Percentiles rank a stretch among this genome's conserved stretches.
Conservation (phyloP, 164 flowering plant genomes). For the Taxillus chinensis region DNA sequence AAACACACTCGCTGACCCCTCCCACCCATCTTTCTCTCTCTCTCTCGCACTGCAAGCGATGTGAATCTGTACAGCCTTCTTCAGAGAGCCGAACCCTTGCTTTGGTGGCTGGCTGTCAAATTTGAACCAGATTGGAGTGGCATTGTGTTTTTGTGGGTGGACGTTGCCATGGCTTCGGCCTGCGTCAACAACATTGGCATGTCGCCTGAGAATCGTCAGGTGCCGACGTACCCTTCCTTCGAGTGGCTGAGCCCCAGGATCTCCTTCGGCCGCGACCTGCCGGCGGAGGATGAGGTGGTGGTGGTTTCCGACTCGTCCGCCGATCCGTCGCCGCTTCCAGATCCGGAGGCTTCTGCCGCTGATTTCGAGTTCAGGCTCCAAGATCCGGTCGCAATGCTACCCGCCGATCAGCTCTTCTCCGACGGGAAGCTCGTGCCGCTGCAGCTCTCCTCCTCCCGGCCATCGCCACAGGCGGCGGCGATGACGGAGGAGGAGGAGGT, state of each 20-base stretch:
- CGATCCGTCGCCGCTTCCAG: constrained; percentile 12
- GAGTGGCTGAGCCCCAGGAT: constrained; percentile 60
- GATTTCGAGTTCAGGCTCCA: constrained; percentile 88
- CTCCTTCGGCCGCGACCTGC: constrained; percentile 42
- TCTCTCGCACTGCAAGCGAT: too few relatives aligned
- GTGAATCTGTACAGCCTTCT: too few relatives aligned
- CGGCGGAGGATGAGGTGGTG: constrained; percentile 8
- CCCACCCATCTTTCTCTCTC: too few relatives aligned
- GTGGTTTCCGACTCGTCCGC: constrained; percentile 1
- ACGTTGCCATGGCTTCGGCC: constrained; percentile 61
- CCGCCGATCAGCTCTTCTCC: constrained; percentile 81
- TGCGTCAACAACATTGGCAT: constrained; percentile 62
- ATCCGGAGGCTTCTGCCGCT: constrained; percentile 17
- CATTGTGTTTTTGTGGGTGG: neutral
- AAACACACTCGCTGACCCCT: too few relatives aligned
- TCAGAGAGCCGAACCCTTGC: too few relatives aligned
- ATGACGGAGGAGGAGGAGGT: constrained; percentile 17
- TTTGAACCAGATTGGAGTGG: too few relatives aligned
- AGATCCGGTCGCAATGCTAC: constrained; percentile 69
- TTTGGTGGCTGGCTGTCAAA: too few relatives aligned
- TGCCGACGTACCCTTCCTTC: constrained; percentile 30
- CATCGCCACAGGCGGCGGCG: neutral
- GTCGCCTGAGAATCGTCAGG: constrained; percentile 42
- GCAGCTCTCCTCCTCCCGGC: constrained; percentile 21
- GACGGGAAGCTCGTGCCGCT: constrained; percentile 82